phyloP scores from a whole-genome alignment of 129 eudicot species.

The carrot (Daucus carota) region DNA sequence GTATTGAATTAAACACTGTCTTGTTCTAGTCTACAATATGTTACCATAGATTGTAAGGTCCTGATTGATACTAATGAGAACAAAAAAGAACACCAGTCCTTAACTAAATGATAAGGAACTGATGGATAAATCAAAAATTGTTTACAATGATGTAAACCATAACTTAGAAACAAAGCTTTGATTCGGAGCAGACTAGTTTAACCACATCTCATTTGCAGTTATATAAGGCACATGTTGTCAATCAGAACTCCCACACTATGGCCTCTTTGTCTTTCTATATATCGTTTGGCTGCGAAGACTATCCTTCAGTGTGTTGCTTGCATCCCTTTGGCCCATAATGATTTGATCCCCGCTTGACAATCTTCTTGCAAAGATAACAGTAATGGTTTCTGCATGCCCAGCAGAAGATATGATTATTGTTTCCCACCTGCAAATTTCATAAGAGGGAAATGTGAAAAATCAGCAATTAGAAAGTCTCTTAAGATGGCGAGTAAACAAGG shows the following conservation, averaged over 20 bases:
- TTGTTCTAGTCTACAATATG: background rate
- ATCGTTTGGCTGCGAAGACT: background rate
- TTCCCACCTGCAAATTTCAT: constrained; percentile 40
- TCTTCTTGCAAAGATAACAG: constrained; percentile 67
- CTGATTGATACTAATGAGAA: background rate
- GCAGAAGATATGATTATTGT: constrained; percentile 87
- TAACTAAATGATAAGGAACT: too few species aligned
- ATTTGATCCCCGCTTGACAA: constrained; percentile 52
- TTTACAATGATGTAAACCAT: too few species aligned
- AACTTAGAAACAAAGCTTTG: constrained; percentile 1
- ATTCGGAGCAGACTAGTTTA: background rate
- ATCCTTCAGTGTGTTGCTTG: constrained; percentile 77
- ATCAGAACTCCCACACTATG: background rate
- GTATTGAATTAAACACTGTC: background rate
- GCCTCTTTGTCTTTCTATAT: background rate
- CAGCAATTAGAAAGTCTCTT: background rate
- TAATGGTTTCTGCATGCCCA: constrained; percentile 86
- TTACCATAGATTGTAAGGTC: background rate
- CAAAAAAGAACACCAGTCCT: too few species aligned
- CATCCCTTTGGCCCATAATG: constrained; percentile 86
- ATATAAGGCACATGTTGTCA: background rate
- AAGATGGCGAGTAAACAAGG: background rate
- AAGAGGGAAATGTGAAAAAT: background rate
- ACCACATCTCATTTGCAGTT: background rate
- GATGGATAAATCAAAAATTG: too few species aligned